Conservation (phyloP, 441 rosid genomes). For the Corymbia calophylla region DNA sequence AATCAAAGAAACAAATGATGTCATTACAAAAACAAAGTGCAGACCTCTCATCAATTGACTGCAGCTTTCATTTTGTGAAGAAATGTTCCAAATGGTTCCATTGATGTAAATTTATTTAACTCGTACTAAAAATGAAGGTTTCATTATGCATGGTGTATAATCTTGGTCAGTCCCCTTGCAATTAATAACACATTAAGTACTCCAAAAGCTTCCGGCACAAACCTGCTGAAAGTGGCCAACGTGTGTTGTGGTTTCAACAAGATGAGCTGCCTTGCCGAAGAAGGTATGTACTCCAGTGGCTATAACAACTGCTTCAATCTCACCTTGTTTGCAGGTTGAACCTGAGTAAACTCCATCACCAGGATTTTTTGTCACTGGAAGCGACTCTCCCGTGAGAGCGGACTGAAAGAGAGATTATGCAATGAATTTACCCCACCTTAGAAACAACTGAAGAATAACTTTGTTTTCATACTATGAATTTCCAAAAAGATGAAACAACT, state of each 20-base stretch:
- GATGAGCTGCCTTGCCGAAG: constrained; percentile 75
- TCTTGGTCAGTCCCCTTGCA: background rate
- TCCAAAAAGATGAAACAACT: background rate
- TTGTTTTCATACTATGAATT: background rate
- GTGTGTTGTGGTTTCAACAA: constrained; percentile 55
- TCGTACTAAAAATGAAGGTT: background rate
- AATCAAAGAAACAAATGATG: background rate
- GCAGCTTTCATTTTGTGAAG: background rate
- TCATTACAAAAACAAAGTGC: background rate
- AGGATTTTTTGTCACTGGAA: constrained; percentile 45
- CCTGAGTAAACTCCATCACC: constrained; percentile 57
- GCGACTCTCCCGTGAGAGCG: constrained; percentile 58
- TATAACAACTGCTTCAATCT: constrained; percentile 58
- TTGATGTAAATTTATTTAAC: background rate
- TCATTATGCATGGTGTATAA: background rate
- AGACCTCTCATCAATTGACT: background rate
- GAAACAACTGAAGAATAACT: background rate
- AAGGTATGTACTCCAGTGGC: constrained; percentile 68
- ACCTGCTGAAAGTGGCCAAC: constrained; percentile 71
- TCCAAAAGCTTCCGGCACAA: background rate
- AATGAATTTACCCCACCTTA: background rate
- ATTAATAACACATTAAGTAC: background rate
- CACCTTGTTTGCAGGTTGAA: constrained; percentile 70
- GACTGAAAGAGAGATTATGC: constrained; percentile 26
- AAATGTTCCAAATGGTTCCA: background rate